Evolutionary conservation across 345 rosid species (phyloP), one percentile per base, ranked within the genome.

Genomic region (Diplotaxis tenuifolia): DNA sequence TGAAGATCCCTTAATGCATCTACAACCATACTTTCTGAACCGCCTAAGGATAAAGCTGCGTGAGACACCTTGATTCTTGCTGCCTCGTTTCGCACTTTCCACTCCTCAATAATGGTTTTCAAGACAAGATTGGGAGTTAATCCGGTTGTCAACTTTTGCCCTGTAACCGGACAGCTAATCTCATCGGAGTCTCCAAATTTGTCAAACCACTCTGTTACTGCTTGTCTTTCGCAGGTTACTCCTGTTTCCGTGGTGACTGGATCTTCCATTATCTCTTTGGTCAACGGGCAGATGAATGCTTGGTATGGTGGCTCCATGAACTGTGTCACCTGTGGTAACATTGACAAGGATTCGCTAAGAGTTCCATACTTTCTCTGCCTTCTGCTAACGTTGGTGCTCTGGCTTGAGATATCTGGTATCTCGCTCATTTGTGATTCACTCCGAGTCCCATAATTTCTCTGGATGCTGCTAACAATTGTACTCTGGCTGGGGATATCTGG

Each of bases 201-300:
- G 11, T 82, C 75, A 57, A 93, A 85, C 97, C 96, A 93, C 42
- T 84, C 78, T 12, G 68, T 64, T 57, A 93, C 82, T 68, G 92
- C 92, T 72, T 73, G 68, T 68, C 88, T 83, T 60, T 93, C 98
- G 74, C 78, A 93, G 11, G 98, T 93, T 34, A 84, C 82, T 75
- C 96, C 97, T 52, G 83, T 91, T 73, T 89, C 86, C 32, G 83
- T 53, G 68, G 91, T 89, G 34, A 93, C 97, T 14, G 98, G 98
- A 81, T 93, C 97, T 19, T 84, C 88, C 98, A 93, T 93, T 56
- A 91, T 52, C 54, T 86, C 83, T 83, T 84, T 88, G 28, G 94
- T 87, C 79, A 93, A 65, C 14, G 97, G 96, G 75, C 98, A 93
- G 84, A 74, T 85, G 86, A 93, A 93, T 40, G 88, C 70, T 53